Conservation (phyloP, 1,284 basidiomycete genomes). For the Malassezia vespertilionis region DNA sequence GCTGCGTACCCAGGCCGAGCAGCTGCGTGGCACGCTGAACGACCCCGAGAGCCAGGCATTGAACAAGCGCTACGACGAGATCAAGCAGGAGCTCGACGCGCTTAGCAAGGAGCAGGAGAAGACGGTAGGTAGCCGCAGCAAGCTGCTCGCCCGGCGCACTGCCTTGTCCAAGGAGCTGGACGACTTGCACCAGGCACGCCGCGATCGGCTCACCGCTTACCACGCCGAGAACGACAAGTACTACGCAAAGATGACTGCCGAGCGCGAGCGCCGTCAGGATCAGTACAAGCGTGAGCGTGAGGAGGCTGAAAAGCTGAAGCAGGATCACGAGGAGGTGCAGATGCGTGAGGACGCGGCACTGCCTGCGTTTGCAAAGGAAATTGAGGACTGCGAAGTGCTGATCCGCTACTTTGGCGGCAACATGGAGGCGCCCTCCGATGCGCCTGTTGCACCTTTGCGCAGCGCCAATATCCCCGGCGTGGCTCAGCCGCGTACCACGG, state of each 20-base stretch:
- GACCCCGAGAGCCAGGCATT: constrained; percentile 78
- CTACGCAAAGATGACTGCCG: constrained; percentile 33
- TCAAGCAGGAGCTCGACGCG: constrained; percentile 75
- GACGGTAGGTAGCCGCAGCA: constrained; percentile 66
- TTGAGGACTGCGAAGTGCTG: constrained; percentile 90
- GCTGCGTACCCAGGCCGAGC: constrained; percentile 65
- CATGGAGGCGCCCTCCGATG: constrained; percentile 34
- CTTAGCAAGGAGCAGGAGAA: constrained; percentile 79
- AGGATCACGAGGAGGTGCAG: constrained; percentile 66
- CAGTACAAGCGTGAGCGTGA: constrained; percentile 67
- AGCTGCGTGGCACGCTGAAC: constrained; percentile 71
- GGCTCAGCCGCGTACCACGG: constrained; percentile 73
- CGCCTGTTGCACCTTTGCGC: constrained; percentile 4
- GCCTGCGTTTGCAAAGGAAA: constrained; percentile 83
- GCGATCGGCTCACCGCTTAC: constrained; percentile 52
- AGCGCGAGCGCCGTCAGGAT: constrained; percentile 58
- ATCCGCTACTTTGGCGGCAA: constrained; percentile 67
- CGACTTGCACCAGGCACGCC: constrained; percentile 65
- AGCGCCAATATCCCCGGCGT: constrained; percentile 59
- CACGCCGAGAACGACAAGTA: constrained; percentile 37
- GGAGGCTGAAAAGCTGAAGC: constrained; percentile 70
- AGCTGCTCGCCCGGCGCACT: constrained; percentile 79
- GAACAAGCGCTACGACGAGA: constrained; percentile 68
- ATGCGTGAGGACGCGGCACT: constrained; percentile 79
- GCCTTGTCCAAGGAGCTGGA: constrained; percentile 55